Evolutionary conservation across 2,329 filamentous ascomycete species (phyloP), one percentile per base, ranked within the genome.

Genomic region (Colletotrichum sp.): DNA sequence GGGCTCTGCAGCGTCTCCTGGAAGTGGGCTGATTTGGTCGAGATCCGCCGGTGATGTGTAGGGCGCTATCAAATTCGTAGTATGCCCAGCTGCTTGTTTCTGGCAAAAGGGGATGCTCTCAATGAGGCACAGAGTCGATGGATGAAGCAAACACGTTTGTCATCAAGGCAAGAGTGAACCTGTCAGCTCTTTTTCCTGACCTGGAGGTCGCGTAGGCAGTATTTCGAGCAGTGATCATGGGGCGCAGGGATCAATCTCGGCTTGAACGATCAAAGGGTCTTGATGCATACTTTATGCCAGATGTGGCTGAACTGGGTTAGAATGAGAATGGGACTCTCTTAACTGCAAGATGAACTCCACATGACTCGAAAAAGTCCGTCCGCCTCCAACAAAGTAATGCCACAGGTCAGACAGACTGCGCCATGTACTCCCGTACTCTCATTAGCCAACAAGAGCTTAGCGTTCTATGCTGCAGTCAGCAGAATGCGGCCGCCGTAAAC

Each of bases 261-360:
- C 18, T 65, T 64, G 28, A 67, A 10, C 24, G 28, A 64, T 65
- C n/a, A 32, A 15, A 5, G 10, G 32, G 73, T 18, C 26, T 75
- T 73, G 21, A 28, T 73, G 70, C 73, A 75, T 75, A 68, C 21
- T 5, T 65, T 73, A 57, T 75, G 73, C 64, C 57, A 48, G 12
- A 3, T 12, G 9, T 32, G 38, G 15, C 5, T n/a, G 30, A n/a
- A 30, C 57, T 30, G 9, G 5, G 16, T n/a, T n/a, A 18, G 13
- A 48, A 38, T 21, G 26, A 28, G 34, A 55, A 12, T 52, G 4
- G 3, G 13, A 10, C n/a, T 13, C 12, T 9, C 24, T 26, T 74
- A 65, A 16, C 3, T 71, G 60, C 72, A 74, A 52, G 9, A 7
- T 36, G 8, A 6, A n/a, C 6, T 16, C 24, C 36, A 28, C 48